Conservation (phyloP, 208 protist species). For the Acanthamoeba pearcei region DNA sequence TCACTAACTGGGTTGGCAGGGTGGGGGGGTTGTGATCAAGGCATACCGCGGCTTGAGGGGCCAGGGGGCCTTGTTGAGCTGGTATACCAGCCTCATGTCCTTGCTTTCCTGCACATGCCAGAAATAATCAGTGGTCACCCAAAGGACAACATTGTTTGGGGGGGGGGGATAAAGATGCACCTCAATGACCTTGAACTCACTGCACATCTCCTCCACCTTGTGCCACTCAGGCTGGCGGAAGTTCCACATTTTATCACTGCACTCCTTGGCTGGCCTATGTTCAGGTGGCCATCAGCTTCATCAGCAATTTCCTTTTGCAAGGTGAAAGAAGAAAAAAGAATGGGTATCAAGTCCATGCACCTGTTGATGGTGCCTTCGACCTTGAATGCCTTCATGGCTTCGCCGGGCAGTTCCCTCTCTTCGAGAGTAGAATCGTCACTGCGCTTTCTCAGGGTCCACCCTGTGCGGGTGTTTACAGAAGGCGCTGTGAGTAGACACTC, state of each 20-base stretch:
- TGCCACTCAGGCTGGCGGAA: not conserved
- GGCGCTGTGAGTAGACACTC: not conserved
- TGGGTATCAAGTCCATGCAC: too few species aligned
- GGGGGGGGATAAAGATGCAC: too few species aligned
- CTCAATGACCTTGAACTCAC: not conserved
- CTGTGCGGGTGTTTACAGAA: not conserved
- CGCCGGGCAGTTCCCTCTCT: not conserved
- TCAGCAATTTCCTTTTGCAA: too few species aligned
- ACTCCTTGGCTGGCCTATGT: not conserved
- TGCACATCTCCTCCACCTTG: not conserved
- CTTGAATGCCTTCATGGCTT: not conserved
- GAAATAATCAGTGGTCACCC: too few species aligned
- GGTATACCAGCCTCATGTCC: not conserved
- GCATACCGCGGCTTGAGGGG: not conserved
- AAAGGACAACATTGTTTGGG: too few species aligned
- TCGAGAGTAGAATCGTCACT: not conserved
- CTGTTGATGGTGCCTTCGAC: not conserved
- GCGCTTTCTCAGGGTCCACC: not conserved
- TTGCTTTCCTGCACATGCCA: not conserved
- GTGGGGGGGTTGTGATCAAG: not conserved
- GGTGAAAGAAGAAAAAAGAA: too few species aligned
- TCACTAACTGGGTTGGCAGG: not conserved
- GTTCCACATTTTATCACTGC: not conserved
- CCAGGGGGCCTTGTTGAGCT: slow-evolving; percentile 8
- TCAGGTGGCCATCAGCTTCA: too few species aligned